Evolutionary conservation across 2,329 filamentous ascomycete genomes (phyloP).

Genomic region (Trichophyton simii): DNA sequence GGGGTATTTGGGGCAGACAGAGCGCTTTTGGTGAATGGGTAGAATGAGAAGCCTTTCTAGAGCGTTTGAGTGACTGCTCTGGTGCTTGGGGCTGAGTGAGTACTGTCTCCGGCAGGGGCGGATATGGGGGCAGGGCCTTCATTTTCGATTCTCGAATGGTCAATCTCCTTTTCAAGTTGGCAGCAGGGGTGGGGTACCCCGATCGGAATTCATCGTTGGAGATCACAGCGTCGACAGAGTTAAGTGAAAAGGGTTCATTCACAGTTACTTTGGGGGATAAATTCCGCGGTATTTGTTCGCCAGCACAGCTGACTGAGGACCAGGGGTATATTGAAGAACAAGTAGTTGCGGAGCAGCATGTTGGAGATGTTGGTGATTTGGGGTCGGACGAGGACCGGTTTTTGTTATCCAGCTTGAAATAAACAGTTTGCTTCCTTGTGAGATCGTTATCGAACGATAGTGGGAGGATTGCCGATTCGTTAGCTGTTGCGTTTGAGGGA

Average conservation of each 20-base stretch:
- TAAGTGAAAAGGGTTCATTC: conserved; percentile 13
- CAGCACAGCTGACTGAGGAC: not conserved
- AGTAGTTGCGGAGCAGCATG: not conserved
- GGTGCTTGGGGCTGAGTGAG: not conserved
- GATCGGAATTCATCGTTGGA: conserved; percentile 22
- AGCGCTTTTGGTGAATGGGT: conserved; percentile 2
- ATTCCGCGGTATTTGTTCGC: not conserved
- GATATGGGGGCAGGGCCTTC: conserved; percentile 29
- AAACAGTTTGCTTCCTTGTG: not conserved
- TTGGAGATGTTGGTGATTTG: not conserved
- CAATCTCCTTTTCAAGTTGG: conserved; percentile 14
- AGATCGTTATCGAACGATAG: not conserved
- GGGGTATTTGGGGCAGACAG: conserved; percentile 14
- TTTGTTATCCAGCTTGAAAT: not conserved
- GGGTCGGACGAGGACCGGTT: not conserved
- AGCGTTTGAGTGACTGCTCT: conserved; percentile 5
- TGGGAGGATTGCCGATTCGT: not conserved
- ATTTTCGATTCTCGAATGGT: conserved; percentile 23
- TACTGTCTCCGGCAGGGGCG: conserved; percentile 11
- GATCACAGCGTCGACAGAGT: conserved; percentile 16
- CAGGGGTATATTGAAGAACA: not conserved
- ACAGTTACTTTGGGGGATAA: conserved; percentile 1
- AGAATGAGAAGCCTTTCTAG: not conserved
- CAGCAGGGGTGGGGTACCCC: not conserved
- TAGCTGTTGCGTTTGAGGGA: not conserved